Evolutionary conservation across 805 yeast species (phyloP), one percentile per base, ranked within the genome.

Genomic region (Priceomyces melissophilus): DNA sequence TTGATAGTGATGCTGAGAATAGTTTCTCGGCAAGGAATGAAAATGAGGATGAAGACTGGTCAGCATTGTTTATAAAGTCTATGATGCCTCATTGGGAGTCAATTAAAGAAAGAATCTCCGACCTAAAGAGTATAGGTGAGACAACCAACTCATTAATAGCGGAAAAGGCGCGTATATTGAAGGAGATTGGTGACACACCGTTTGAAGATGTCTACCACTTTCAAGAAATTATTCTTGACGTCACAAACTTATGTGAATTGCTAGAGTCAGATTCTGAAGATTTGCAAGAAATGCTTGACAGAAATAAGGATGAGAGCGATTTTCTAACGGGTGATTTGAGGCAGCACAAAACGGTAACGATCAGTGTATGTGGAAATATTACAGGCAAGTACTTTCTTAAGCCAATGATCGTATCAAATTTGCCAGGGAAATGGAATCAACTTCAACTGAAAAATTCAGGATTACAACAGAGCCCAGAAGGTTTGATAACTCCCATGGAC

Each of bases 321-420:
- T 33, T 26, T 9, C 30, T 42, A 13, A 39, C 43, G 3, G 44
- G 48, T 6, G 45, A 39, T 15, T 26, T 45, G 11, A 27, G 44
- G 25, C 12, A 15, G 2, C 41, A 39, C 7, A 35, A 41, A 14
- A 43, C 44, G 6, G 43, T 56, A 9, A 48, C 61, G 6, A 14
- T 60, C 4, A 49, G 61, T 0, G 11, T 58, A 1, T 48, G 52
- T 7, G 57, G 58, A 2, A 61, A 58, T 42, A 38, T 53, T 5
- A 33, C 43, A 9, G 57, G 55, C 12, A 35, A 54, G 6, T 47
- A 52, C 26, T 52, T 60, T 17, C 46, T 53, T 12, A 42, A 47
- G n/a, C 64, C 63, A 1, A 37, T 54, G 23, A 46, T 58, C 4
- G 44, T 58, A 1, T 36, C 54, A 12, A 55, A 55, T 36, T 35